Evolutionary conservation across 495 filamentous ascomycete genomes (phyloP).

Genomic region (Hypoxylon cercidicola): DNA sequence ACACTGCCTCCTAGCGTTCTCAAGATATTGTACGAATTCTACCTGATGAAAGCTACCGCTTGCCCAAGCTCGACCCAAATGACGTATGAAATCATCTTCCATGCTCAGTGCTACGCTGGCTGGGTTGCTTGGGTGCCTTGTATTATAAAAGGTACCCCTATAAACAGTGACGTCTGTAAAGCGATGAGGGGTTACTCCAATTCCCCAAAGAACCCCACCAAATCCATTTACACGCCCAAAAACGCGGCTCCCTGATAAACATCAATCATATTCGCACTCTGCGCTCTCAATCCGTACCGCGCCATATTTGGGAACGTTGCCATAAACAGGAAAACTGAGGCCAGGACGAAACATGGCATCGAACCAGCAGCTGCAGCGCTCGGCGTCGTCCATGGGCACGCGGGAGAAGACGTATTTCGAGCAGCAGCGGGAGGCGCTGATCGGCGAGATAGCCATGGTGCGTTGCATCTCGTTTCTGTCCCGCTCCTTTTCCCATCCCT

Average conservation of each 20-base stretch:
- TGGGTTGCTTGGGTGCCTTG: too few relatives aligned
- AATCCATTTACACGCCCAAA: too few relatives aligned
- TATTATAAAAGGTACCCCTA: too few relatives aligned
- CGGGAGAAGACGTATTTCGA: conserved; percentile 72
- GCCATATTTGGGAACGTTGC: too few relatives aligned
- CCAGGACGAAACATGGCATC: too few relatives aligned
- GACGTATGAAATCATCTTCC: neutral
- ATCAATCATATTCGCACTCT: neutral
- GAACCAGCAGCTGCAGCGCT: conserved; percentile 44
- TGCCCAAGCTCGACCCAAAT: neutral
- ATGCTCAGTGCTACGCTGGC: neutral
- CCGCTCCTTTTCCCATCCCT: neutral
- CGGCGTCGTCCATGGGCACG: conserved; percentile 44
- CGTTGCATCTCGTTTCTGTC: conserved; percentile 35
- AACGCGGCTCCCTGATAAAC: too few relatives aligned
- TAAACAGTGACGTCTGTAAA: neutral
- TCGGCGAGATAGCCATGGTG: conserved; percentile 82
- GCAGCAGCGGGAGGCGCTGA: conserved; percentile 80
- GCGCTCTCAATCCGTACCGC: too few relatives aligned
- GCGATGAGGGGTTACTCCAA: too few relatives aligned
- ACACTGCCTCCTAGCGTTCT: neutral
- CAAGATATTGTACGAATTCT: conserved; percentile 17
- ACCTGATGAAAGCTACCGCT: conserved; percentile 7
- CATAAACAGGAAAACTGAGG: too few relatives aligned
- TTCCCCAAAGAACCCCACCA: too few relatives aligned